Conservation (phyloP, 257 asterid genomes). For the Petunia secreta region DNA sequence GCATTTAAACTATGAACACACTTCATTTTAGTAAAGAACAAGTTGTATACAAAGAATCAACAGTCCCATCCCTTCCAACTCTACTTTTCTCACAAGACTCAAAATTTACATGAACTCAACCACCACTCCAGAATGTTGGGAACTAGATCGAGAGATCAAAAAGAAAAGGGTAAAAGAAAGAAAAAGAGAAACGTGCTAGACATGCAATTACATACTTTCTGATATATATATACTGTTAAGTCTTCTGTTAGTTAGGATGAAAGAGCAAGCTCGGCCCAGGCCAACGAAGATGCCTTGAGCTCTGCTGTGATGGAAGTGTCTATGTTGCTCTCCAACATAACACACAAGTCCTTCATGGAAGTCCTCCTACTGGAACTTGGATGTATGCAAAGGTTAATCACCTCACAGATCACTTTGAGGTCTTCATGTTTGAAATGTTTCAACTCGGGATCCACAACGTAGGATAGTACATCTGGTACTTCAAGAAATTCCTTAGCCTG, state of each 20-base stretch:
- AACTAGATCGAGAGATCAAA: conserved; percentile 19
- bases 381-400: conserved; percentile 59
- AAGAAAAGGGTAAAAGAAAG: conserved; percentile 18
- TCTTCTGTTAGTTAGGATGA: conserved; percentile 49
- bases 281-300: conserved; percentile 76
- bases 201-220: not conserved
- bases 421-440: conserved; percentile 79
- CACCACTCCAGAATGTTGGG: conserved; percentile 13
- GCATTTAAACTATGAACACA: conserved; percentile 24
- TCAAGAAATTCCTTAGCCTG: conserved; percentile 86
- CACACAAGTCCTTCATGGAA: conserved; percentile 69
- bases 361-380: conserved; percentile 54
- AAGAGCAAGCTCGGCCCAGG: conserved; percentile 95
- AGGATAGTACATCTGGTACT: conserved; percentile 53
- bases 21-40: conserved; percentile 26
- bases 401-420: conserved; percentile 72
- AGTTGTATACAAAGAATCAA: conserved; percentile 45
- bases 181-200: conserved; percentile 1
- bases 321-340: conserved; percentile 65
- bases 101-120: conserved; percentile 44
- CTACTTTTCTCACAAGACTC: conserved; percentile 32
- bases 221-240: conserved; percentile 21
- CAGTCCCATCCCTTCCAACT: conserved; percentile 30
- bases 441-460: conserved; percentile 79
- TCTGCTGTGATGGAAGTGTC: conserved; percentile 79